phyloP scores from a whole-genome alignment of 306 rosid genomes.

The Trifolium dubium region DNA sequence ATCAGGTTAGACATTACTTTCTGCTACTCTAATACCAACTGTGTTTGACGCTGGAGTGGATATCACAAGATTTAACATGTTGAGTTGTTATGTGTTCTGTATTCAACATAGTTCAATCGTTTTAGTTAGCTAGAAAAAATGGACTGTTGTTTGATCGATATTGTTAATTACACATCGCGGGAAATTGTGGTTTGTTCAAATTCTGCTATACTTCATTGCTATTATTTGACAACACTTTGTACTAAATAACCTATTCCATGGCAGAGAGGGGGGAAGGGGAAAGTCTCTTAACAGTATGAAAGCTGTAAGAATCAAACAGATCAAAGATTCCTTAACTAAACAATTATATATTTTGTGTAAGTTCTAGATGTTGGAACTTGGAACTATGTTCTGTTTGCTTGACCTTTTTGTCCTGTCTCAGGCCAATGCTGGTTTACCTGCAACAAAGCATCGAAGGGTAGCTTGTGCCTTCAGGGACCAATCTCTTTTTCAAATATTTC shows the following conservation, averaged over 20 bases:
- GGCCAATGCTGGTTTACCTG: conserved; percentile 89
- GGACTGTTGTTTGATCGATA: not conserved
- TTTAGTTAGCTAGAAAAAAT: not conserved
- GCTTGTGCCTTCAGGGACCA: conserved; percentile 97
- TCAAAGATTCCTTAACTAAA: conserved; percentile 1
- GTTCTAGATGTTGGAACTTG: not conserved
- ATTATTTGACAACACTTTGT: too few species aligned
- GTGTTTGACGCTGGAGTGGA: conserved; percentile 37
- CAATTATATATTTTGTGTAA: not conserved
- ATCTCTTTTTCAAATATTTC: conserved; percentile 87
- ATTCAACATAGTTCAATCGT: not conserved
- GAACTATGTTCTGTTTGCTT: conserved; percentile 28
- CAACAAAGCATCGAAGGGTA: conserved; percentile 97
- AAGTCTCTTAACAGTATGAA: not conserved
- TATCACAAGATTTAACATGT: conserved; percentile 25
- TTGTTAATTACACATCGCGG: too few species aligned
- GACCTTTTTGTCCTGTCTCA: conserved; percentile 47
- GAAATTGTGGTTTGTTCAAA: too few species aligned
- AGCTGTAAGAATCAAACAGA: not conserved
- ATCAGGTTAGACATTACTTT: conserved; percentile 71
- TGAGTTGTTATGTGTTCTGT: conserved; percentile 11
- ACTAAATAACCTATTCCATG: not conserved
- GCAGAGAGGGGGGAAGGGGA: not conserved
- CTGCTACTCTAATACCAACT: conserved; percentile 15
- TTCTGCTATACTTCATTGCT: too few species aligned